Evolutionary conservation across 495 filamentous ascomycete genomes (phyloP), one percentile per base, ranked within the genome.

Genomic region (Aspergillus ostianus): DNA sequence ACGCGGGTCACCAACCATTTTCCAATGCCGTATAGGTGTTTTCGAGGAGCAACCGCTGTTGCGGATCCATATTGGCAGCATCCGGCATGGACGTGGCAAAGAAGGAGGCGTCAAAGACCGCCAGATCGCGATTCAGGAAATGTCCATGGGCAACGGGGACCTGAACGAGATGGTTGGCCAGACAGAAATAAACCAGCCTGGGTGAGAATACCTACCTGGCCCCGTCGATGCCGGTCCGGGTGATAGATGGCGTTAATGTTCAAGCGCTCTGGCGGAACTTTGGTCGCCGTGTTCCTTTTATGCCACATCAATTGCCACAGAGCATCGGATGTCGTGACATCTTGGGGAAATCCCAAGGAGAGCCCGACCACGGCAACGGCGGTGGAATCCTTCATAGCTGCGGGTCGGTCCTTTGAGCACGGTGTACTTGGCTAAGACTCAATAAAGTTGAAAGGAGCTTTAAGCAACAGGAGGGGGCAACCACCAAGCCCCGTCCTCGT

Each of bases 111-210:
- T 6, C 30, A 2, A 41, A 26, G 36, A 53, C 61, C 13, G 67
- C 67, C 30, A 76, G 55, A 53, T 80, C 69, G 15, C 77, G 70
- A 26, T 69, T 55, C 12, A 82, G 55, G 53, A 81, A 81, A 63
- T 81, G 72, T 52, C 69, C 72, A 26, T 70, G 72, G 20, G 56
- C 56, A 1, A 68, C 60, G 36, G 64, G 69, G 32, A 61, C 56
- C 2, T 53, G 29, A 30, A 30, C 29, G 29, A 30, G 29, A 30
- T 30, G 29, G 29, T 30, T 30, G 29, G 29, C 29, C 29, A 30
- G 29, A 30, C 29, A 30, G 29, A 30, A 30, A 30, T 8, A 30
- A 30, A 30, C 29, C 29, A 30, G 29, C 29, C 29, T 30, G 29
- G 29, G 29, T 30, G 29, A 30, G 32, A 36, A 36, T 36, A 36